Conservation (phyloP, 768 basidiomycete genomes). For the Trametes maxima region DNA sequence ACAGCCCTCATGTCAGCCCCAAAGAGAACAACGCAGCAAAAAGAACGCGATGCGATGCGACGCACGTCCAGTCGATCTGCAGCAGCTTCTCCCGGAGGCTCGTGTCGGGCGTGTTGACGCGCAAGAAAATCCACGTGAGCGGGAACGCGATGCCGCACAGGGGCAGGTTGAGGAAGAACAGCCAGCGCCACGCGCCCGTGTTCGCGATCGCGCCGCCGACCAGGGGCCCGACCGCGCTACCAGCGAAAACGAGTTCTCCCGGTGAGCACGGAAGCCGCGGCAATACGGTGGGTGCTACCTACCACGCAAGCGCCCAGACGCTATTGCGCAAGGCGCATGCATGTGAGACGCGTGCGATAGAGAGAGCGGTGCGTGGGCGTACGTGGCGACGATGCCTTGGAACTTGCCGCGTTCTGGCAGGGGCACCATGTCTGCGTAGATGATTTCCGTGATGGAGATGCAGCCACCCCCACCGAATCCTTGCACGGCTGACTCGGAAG, state of each 20-base stretch:
- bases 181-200: slow-evolving; percentile 16
- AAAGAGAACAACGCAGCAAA: slow-evolving; percentile 11
- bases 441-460: slow-evolving; percentile 23
- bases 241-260: too few species aligned
- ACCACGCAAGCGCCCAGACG: slow-evolving; percentile 19
- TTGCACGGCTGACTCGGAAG: slow-evolving; percentile 28
- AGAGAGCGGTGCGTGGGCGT: not conserved
- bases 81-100: slow-evolving; percentile 31
- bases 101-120: slow-evolving; percentile 30
- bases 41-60: slow-evolving; percentile 19
- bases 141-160: slow-evolving; percentile 15
- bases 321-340: not conserved
- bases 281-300: not conserved
- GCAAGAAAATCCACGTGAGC: slow-evolving; percentile 12
- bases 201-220: slow-evolving; percentile 30
- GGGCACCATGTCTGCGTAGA: slow-evolving; percentile 29
- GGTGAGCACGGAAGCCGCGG: too few species aligned
- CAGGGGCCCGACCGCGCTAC: too few species aligned
- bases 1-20: not conserved
- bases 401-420: slow-evolving; percentile 37
- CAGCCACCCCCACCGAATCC: slow-evolving; percentile 32
- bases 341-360: not conserved
- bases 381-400: slow-evolving; percentile 17
- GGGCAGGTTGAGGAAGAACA: slow-evolving; percentile 37
- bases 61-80: slow-evolving; percentile 42